These are phyloP conservation scores for Xanthoparmelia taractica DNA, from an alignment of 495 filamentous ascomycete species.

Conservation along the genomic window DNA sequence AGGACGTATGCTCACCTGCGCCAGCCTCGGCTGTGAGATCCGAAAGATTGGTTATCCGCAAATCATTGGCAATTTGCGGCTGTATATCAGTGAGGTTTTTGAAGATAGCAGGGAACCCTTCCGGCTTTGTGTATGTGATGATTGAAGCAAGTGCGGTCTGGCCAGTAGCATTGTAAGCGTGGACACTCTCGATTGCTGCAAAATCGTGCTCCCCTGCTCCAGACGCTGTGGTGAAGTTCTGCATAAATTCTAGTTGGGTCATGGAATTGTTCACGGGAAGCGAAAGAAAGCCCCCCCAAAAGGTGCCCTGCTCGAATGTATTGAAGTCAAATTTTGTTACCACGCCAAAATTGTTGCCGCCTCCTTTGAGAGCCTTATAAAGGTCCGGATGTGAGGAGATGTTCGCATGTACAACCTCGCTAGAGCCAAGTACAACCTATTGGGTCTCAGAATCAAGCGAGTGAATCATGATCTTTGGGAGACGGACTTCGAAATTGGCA, in stretches of 20 bases:
- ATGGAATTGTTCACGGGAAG: neutral
- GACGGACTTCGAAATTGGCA: constrained; percentile 17
- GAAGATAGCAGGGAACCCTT: constrained; percentile 3
- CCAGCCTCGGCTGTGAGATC: constrained; percentile 7
- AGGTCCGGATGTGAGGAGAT: constrained; percentile 31
- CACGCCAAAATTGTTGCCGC: constrained; percentile 30
- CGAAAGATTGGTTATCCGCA: constrained; percentile 10
- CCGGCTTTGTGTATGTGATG: constrained; percentile 11
- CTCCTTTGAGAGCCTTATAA: constrained; percentile 39
- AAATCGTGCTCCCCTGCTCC: constrained; percentile 2
- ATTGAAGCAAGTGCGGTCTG: constrained; percentile 1
- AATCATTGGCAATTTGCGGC: constrained; percentile 8
- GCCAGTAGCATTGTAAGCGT: constrained; percentile 3
- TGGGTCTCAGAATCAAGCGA: neutral
- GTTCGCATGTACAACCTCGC: constrained; percentile 32
- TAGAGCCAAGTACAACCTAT: constrained; percentile 35
- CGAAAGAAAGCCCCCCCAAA: constrained; percentile 21
- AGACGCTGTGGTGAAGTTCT: neutral
- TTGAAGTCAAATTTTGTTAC: constrained; percentile 26
- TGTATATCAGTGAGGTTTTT: neutral
- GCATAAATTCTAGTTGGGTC: neutral
- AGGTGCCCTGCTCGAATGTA: constrained; percentile 22
- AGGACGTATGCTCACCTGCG: neutral
- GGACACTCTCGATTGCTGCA: constrained; percentile 11
- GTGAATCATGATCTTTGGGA: neutral